Conservation (phyloP, 2,329 filamentous ascomycete genomes). For the Talaromyces sp. region DNA sequence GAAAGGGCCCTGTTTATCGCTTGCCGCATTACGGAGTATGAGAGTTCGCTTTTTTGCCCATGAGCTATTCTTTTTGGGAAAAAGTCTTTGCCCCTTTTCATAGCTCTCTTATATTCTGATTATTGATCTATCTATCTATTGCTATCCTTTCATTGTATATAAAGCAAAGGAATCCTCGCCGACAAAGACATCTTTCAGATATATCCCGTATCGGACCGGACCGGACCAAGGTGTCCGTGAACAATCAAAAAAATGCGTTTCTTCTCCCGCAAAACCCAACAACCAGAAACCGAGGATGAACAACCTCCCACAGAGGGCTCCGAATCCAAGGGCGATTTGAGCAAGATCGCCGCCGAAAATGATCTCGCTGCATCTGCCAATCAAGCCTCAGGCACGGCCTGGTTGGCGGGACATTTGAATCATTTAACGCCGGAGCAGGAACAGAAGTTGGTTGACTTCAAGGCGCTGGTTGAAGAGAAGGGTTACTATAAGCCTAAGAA, state of each 20-base stretch:
- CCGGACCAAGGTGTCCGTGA: neutral
- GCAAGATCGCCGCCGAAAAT: conserved; percentile 29
- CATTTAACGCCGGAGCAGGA: conserved; percentile 68
- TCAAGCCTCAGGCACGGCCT: conserved; percentile 32
- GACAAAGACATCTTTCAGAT: neutral
- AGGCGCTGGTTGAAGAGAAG: conserved; percentile 59
- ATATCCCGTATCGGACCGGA: neutral
- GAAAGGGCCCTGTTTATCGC: neutral
- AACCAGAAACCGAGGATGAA: conserved; percentile 4
- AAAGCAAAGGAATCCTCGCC: neutral
- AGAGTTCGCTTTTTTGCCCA: neutral
- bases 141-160: no score
- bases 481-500: conserved; percentile 45
- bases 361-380: conserved; percentile 32
- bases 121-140: neutral
- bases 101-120: neutral
- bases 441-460: conserved; percentile 65
- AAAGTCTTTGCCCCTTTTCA: neutral
- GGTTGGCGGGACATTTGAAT: conserved; percentile 64
- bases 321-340: conserved; percentile 19
- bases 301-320: conserved; percentile 16
- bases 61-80: neutral
- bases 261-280: conserved; percentile 10
- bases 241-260: conserved; percentile 7
- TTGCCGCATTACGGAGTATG: neutral